Conservation (phyloP, 192 early-diverging fungal species). For the Jimgerdemannia flammicorona region DNA sequence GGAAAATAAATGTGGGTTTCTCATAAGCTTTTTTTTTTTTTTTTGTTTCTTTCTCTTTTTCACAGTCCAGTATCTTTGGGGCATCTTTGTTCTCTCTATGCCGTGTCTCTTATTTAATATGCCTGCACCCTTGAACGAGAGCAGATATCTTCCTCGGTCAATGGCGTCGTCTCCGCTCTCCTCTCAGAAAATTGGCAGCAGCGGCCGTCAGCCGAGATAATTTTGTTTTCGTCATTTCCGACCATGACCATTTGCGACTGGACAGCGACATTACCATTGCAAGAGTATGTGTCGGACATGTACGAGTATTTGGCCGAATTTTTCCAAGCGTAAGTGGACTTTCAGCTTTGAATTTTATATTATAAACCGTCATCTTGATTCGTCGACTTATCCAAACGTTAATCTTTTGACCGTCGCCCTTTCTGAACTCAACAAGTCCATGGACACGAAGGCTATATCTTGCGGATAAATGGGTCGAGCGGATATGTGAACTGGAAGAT, state of each 20-base stretch:
- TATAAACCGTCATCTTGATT: neutral
- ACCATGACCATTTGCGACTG: constrained; percentile 36
- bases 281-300: constrained; percentile 45
- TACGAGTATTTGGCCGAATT: constrained; percentile 54
- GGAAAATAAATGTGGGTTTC: constrained; percentile 17
- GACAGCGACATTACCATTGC: constrained; percentile 38
- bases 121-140: neutral
- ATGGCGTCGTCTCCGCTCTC: constrained; percentile 36
- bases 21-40: no score
- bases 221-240: constrained; percentile 46
- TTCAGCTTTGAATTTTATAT: neutral
- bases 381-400: neutral
- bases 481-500: constrained; percentile 39
- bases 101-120: no score
- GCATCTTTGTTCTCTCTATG: no score
- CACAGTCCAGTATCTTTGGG: no score
- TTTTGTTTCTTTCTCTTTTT: neutral
- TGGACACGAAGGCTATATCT: constrained; percentile 33
- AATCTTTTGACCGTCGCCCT: neutral
- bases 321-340: constrained; percentile 35
- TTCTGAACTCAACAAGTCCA: constrained; percentile 4
- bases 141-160: constrained; percentile 46
- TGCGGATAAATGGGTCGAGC: constrained; percentile 44
- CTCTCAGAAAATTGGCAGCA: constrained; percentile 36
- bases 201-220: constrained; percentile 43